Base-by-base conservation (phyloP, 345 rosid species). In the Rubroshorea leprosula region DNA sequence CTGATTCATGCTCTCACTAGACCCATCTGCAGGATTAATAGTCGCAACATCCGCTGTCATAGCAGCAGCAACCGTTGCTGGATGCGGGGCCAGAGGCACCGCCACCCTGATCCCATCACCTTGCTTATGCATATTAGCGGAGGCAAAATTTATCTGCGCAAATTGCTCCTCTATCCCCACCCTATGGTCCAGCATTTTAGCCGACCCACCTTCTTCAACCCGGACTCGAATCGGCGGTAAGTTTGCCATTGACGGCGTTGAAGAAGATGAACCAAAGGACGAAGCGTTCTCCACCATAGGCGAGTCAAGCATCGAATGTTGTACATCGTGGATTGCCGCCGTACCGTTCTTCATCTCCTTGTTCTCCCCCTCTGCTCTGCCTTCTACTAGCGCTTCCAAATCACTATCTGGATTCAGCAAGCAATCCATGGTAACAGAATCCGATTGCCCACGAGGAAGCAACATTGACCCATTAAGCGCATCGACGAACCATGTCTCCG, bases 401-500 rank as follows among this genome's bases (percentile, higher is more conserved):
- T 72, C 74, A 51, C 62, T 66, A 16, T 80, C 84, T 23, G 84
- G 86, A 79, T 76, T 78, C 57, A 85, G 59, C 31, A 91, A 72
- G 54, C 71, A 71, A 3, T 69, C 77, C 55, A 76, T 58, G 49
- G 86, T 64, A 16, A 83, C 82, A 21, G 96, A 77, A 57, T 90
- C 91, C 0, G 94, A 87, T 24, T 71, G 49, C 27, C 86, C 82
- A 10, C 87, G 74, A 23, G 91, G 91, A 44, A 90, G 70, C 49
- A 87, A 55, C 7, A 80, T 75, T 0, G 90, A 70, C 18, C 80
- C 83, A 62, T 87, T 91, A 57, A 87, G 80, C 13, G 90, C 94
- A 60, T 91, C 95, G 2, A 87, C 81, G 55, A 91, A 85, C 98
- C 94, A 91, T 0, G 86, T 79, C 49, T 90, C 89, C 0, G 86